These are phyloP conservation scores for Linum trigynum DNA, from an alignment of 345 rosid genomes.

Conservation along the genomic window DNA sequence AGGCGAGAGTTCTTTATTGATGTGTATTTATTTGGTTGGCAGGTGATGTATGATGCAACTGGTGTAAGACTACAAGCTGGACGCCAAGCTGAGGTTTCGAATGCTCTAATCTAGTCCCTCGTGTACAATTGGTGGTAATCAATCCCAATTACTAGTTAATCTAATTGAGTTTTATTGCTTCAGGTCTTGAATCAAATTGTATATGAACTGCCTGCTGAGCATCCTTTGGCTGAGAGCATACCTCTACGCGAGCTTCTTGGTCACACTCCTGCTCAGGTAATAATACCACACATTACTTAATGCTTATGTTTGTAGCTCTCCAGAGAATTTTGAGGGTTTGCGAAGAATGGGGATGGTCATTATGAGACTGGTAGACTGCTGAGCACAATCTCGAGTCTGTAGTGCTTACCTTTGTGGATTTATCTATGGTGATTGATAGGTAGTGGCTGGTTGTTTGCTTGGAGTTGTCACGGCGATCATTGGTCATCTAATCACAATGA, in stretches of 20 bases:
- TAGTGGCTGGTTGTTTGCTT: constrained; percentile 65
- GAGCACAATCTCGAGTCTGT: not conserved
- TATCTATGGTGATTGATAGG: constrained; percentile 30
- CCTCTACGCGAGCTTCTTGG: constrained; percentile 85
- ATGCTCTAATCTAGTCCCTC: not conserved
- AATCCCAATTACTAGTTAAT: not conserved
- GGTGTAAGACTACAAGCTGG: constrained; percentile 88
- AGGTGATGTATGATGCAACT: constrained; percentile 93
- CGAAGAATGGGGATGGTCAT: too few species aligned
- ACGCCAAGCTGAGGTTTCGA: constrained; percentile 79
- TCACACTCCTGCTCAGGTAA: constrained; percentile 81
- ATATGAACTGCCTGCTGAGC: constrained; percentile 78
- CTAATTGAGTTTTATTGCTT: not conserved
- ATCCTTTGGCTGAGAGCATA: constrained; percentile 82
- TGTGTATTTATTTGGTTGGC: constrained; percentile 14
- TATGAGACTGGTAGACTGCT: not conserved
- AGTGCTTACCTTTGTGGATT: not conserved
- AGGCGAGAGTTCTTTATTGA: not conserved
- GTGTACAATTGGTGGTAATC: not conserved
- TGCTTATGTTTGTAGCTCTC: not conserved
- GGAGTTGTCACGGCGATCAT: constrained; percentile 45
- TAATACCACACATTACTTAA: not conserved
- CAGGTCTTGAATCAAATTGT: constrained; percentile 92
- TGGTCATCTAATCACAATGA: constrained; percentile 43
- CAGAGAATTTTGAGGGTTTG: too few species aligned